These are phyloP conservation scores for Calycina herbarum DNA, from an alignment of 2,329 filamentous ascomycete genomes.

Conservation along the genomic window DNA sequence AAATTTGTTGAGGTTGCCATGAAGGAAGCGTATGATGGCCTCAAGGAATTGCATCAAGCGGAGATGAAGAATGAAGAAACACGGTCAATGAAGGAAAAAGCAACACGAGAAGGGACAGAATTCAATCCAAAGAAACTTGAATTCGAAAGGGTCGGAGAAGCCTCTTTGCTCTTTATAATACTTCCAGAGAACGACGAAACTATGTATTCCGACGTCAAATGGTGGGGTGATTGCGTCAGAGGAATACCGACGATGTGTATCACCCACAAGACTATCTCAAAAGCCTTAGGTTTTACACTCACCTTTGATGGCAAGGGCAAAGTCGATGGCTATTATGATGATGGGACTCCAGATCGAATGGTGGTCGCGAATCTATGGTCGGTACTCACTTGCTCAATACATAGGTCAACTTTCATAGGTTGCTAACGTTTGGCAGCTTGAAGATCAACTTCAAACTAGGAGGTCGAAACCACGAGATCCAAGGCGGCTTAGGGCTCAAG, in stretches of 20 bases:
- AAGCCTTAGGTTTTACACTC: background rate
- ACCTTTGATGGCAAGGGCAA: too few relatives aligned
- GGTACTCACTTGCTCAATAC: background rate
- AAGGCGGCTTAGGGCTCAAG: slow-evolving; percentile 52
- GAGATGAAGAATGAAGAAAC: too few relatives aligned
- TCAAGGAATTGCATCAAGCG: too few relatives aligned
- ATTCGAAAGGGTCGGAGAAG: background rate
- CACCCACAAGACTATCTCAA: background rate
- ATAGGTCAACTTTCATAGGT: too few relatives aligned
- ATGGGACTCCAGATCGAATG: background rate
- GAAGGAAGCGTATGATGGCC: too few relatives aligned
- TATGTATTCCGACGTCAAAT: slow-evolving; percentile 5
- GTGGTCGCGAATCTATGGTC: background rate
- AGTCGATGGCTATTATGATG: too few relatives aligned
- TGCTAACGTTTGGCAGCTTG: slow-evolving; percentile 45
- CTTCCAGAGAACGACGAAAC: background rate
- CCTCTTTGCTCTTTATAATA: background rate
- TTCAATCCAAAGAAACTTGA: background rate
- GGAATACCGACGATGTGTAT: background rate
- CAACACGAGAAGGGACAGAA: too few relatives aligned
- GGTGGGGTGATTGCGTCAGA: slow-evolving; percentile 5
- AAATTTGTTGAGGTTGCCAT: too few relatives aligned
- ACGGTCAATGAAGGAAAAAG: too few relatives aligned
- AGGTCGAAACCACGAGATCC: slow-evolving; percentile 66
- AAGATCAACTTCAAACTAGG: slow-evolving; percentile 80